Evolutionary conservation across 192 early-diverging fungal species (phyloP), one percentile per base, ranked within the genome.

Genomic region (Gonapodya prolifera): DNA sequence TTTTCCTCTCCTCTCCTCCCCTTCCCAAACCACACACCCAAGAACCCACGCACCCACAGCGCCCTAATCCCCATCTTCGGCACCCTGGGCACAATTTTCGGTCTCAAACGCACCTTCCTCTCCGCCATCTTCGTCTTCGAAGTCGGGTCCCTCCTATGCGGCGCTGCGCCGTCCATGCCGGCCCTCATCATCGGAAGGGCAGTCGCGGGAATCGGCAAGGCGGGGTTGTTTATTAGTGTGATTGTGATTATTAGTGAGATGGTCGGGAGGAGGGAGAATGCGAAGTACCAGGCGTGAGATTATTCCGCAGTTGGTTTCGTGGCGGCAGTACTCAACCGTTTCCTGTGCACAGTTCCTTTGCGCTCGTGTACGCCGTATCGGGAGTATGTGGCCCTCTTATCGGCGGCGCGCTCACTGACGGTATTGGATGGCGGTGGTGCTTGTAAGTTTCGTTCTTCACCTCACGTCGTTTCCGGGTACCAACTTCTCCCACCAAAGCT

Each of bases 21-120:
- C n/a, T n/a, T n/a, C n/a, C n/a, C n/a, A n/a, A n/a, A n/a, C n/a
- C n/a, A n/a, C n/a, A n/a, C n/a, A n/a, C n/a, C n/a, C n/a, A n/a
- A n/a, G n/a, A n/a, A n/a, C n/a, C n/a, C n/a, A n/a, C n/a, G n/a
- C n/a, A n/a, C n/a, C n/a, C n/a, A n/a, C 32, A 92, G 93, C 0
- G 86, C 94, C 2, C 84, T 92, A 76, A 85, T 91, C 75, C 91
- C 92, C 75, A 80, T 87, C 1, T 95, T 94, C 82, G 94, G 91
- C 74, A 93, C 92, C 78, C 87, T 98, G 75, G 90, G 92, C 70
- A 95, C 97, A 78, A 97, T 97, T 77, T 93, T 96, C 83, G 96
- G 94, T 31, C 88, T 94, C 33, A 92, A 95, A 78, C 75, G 81
- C n/a, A 88, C 87, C 28, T 89, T 98, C 34, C 75, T 95, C 0